A percentile compares a stretch with the other conserved stretches of the same genome.
Conservation (phyloP, 306 rosid species). For the Begonia peltatifolia region DNA sequence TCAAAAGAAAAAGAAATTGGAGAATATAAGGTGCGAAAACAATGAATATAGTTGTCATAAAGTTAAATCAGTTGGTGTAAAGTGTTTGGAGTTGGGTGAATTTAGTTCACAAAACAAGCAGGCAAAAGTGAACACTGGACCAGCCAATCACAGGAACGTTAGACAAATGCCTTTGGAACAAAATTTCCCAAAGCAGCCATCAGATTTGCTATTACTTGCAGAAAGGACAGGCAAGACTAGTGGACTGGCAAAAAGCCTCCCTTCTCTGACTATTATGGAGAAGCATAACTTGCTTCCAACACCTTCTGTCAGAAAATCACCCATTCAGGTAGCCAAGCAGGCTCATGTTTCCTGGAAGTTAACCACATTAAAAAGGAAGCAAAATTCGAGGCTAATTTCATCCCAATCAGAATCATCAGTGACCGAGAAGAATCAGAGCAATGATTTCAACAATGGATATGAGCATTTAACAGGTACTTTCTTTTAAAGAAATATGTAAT, state of each 20-base stretch:
- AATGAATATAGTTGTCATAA: not conserved
- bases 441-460: slow-evolving; percentile 2
- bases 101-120: slow-evolving; percentile 15
- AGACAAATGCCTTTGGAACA: slow-evolving; percentile 19
- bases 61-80: slow-evolving; percentile 10
- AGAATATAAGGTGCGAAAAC: slow-evolving; percentile 5
- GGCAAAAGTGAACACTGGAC: slow-evolving; percentile 16
- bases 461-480: slow-evolving; percentile 20
- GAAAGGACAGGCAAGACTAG: slow-evolving; percentile 6
- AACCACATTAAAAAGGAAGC: slow-evolving; percentile 5
- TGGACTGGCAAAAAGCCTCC: no score
- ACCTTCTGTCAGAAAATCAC: slow-evolving; percentile 6
- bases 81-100: slow-evolving; percentile 8
- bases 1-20: slow-evolving; percentile 36
- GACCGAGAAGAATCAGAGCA: slow-evolving; percentile 4
- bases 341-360: slow-evolving; percentile 1
- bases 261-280: slow-evolving; percentile 2
- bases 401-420: slow-evolving; percentile 1
- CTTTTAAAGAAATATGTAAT: slow-evolving; percentile 1
- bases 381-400: not conserved
- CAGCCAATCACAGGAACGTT: slow-evolving; percentile 16
- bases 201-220: slow-evolving; percentile 11
- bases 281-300: slow-evolving; percentile 8
- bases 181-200: slow-evolving; percentile 13
- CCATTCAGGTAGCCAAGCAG: slow-evolving; percentile 11